Evolutionary conservation across 495 filamentous ascomycete genomes (phyloP).

Genomic region (Podospora pseudoanserina): DNA sequence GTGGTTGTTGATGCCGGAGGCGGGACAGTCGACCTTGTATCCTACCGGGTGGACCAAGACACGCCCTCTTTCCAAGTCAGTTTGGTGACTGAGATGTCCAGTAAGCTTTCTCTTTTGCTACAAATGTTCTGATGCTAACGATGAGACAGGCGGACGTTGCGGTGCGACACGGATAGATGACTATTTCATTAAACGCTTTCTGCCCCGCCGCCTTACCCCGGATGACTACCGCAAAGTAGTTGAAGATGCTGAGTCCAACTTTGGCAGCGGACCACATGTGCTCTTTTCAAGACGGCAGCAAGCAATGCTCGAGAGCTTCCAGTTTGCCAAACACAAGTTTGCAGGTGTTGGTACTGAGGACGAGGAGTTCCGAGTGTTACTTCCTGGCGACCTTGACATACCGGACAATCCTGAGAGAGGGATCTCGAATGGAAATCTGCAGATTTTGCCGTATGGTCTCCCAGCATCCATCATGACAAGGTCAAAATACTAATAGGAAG

Average conservation of each 20-base stretch:
- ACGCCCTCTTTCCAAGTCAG: neutral
- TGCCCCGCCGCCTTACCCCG: neutral
- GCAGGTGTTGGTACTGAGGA: neutral
- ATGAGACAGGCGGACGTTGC: neutral
- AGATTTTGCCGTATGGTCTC: neutral
- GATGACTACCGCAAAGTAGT: neutral
- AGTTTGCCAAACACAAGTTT: slow-evolving; percentile 1
- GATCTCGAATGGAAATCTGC: neutral
- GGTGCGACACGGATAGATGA: neutral
- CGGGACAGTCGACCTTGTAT: neutral
- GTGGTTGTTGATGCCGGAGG: slow-evolving; percentile 1
- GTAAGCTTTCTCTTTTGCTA: neutral
- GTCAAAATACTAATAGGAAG: neutral
- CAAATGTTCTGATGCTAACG: neutral
- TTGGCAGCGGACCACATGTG: neutral
- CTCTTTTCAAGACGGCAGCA: neutral
- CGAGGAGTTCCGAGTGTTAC: neutral
- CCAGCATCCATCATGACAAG: neutral
- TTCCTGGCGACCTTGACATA: neutral
- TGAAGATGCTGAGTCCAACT: neutral
- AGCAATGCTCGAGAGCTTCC: neutral
- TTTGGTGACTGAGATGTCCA: neutral
- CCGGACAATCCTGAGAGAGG: neutral
- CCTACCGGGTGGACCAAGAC: neutral
- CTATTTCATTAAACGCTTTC: neutral